Conservation (phyloP, 192 early-diverging fungal genomes). For the Linderina pennispora region DNA sequence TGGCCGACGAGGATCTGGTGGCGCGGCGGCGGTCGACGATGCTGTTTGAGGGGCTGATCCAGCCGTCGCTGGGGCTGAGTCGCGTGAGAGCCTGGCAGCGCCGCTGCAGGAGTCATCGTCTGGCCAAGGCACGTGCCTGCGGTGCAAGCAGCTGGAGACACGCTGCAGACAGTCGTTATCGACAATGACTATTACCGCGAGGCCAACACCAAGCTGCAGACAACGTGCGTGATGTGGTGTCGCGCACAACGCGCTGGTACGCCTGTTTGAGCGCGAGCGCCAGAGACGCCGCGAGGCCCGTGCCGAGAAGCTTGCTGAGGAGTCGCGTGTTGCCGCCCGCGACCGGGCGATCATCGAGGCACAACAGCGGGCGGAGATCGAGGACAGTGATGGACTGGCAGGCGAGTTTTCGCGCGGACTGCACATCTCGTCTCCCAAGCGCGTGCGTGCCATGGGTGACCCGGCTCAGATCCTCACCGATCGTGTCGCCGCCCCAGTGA, state of each 20-base stretch:
- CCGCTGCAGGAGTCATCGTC: slow-evolving; percentile 1
- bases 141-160: slow-evolving; percentile 34
- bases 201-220: slow-evolving; percentile 43
- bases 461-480: no score
- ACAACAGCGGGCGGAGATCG: slow-evolving; percentile 16
- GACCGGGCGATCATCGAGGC: slow-evolving; percentile 25
- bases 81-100: neutral
- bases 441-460: neutral
- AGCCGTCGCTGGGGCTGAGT: slow-evolving; percentile 16
- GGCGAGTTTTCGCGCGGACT: neutral
- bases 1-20: slow-evolving; percentile 19
- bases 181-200: slow-evolving; percentile 53
- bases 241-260: slow-evolving; percentile 47
- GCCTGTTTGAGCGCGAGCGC: slow-evolving; percentile 33
- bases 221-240: slow-evolving; percentile 24
- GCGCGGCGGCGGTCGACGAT: slow-evolving; percentile 35
- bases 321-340: slow-evolving; percentile 15
- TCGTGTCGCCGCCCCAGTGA: no score
- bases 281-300: slow-evolving; percentile 17
- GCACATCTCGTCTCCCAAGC: neutral
- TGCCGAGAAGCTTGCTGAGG: slow-evolving; percentile 18
- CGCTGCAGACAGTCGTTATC: slow-evolving; percentile 23
- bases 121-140: no score
- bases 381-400: neutral
- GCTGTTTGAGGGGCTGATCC: slow-evolving; percentile 32